Base-by-base conservation (phyloP, 352 stramenopile species). In the Globisporangium camurandrum region DNA sequence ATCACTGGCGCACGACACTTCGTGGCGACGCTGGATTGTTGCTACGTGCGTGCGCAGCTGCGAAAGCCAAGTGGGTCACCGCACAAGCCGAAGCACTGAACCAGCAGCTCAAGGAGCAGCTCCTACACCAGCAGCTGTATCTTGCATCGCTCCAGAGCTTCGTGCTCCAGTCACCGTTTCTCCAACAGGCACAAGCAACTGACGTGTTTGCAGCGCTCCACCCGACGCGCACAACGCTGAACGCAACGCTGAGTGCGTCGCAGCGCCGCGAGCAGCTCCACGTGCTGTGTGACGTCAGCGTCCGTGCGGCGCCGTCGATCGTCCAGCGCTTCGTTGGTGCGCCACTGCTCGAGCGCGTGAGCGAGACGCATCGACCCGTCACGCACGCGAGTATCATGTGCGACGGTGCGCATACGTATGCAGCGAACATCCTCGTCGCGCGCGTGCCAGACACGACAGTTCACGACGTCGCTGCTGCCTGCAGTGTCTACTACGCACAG, bases 341-440 rank as follows among this genome's bases (percentile, higher is more conserved):
- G 61, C 33, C 63, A 73, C 61, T 37, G 64, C 46, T n/a, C 51
- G 33, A 56, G 57, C n/a, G 56, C 57, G 28, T 63, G 57, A 0
- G 56, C n/a, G 50, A 46, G 38, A 70, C 61, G 42, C n/a, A n/a
- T n/a, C n/a, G n/a, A n/a, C 69, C 72, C 16, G 83, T 79, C 27
- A 72, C 69, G 17, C 71, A 86, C 59, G 75, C 67, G 41, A 82
- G 69, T 46, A 63, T 86, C 61, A 84, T 80, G 47, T 69, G 64
- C 19, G 71, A 78, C 23, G 59, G 59, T 2, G 56, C 59, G 22
- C 62, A 59, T 47, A 84, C 74, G 20, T 82, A 67, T 55, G 53
- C 75, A 45, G 75, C 69, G 17, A 86, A 70, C 49, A 59, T 84
- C 17, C 51, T 84, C 42, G 57, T 79, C 12, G 70, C 68, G 31